These are phyloP conservation scores for Anisogramma anomala DNA, from an alignment of 2,329 filamentous ascomycete species.

Conservation along the genomic window DNA sequence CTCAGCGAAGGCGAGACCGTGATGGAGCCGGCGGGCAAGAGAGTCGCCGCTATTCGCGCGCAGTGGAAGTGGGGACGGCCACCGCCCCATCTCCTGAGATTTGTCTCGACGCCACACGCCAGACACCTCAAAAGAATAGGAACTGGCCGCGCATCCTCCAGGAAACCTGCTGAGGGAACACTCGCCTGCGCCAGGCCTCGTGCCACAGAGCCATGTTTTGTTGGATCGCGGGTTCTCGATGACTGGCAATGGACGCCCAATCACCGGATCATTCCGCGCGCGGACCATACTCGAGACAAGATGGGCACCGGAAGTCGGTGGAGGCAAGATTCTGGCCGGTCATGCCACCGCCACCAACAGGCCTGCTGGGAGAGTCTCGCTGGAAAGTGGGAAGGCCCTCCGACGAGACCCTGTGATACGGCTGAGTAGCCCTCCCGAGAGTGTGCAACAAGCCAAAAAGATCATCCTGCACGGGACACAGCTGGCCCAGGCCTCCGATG, in stretches of 20 bases:
- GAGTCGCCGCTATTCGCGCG: neutral
- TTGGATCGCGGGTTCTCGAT: neutral
- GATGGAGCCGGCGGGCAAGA: neutral
- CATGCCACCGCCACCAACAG: too few species aligned
- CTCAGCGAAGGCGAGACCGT: neutral
- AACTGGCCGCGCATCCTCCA: neutral
- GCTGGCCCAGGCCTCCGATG: neutral
- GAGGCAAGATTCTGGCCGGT: too few species aligned
- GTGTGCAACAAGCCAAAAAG: neutral
- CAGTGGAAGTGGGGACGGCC: neutral
- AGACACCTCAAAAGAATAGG: neutral
- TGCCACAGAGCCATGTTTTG: neutral
- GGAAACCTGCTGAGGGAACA: neutral
- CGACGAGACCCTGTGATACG: too few species aligned
- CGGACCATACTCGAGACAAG: neutral
- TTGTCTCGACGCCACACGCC: conserved; percentile 1
- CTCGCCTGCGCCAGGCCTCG: neutral
- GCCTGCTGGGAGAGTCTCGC: neutral
- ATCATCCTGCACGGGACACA: neutral
- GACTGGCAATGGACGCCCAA: neutral
- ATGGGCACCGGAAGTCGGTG: too few species aligned
- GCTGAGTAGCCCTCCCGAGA: neutral
- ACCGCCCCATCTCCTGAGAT: conserved; percentile 1
- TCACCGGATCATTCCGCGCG: neutral
- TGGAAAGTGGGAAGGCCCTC: neutral